Percentiles rank a stretch among this genome's conserved stretches.
Evolutionary conservation across 352 stramenopile genomes (phyloP).

Genomic region (Phytophthora meadii): DNA sequence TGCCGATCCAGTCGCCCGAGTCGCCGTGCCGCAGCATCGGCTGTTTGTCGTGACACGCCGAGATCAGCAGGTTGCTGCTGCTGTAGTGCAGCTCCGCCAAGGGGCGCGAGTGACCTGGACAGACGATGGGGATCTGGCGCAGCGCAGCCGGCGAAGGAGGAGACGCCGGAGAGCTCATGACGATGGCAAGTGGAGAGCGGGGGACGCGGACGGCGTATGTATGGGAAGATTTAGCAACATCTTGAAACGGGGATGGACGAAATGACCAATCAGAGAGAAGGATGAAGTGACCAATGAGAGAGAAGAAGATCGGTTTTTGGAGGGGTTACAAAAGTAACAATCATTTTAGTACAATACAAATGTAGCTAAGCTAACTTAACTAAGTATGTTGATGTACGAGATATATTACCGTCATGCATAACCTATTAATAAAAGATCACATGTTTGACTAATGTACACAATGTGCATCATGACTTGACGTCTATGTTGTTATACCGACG

Average conservation of each 20-base stretch:
- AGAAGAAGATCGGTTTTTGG: too few relatives aligned
- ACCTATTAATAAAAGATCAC: too few relatives aligned
- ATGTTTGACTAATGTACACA: too few relatives aligned
- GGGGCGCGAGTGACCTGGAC: conserved; percentile 83
- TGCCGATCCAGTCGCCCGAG: conserved; percentile 97
- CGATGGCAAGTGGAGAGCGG: not conserved
- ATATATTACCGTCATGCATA: too few relatives aligned
- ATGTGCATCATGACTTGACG: too few relatives aligned
- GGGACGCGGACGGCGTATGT: conserved; percentile 24
- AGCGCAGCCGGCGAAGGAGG: conserved; percentile 59
- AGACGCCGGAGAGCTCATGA: conserved; percentile 29
- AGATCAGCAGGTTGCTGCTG: conserved; percentile 73
- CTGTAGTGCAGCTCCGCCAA: conserved; percentile 84
- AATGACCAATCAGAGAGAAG: too few relatives aligned
- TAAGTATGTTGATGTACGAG: too few relatives aligned
- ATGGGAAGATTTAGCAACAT: conserved; percentile 23
- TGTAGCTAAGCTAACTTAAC: too few relatives aligned
- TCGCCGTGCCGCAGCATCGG: conserved; percentile 87
- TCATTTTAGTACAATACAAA: too few relatives aligned
- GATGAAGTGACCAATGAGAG: too few relatives aligned
- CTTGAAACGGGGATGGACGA: not conserved
- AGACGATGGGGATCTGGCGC: conserved; percentile 90
- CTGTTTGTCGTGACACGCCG: conserved; percentile 88
- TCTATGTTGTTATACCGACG: too few relatives aligned
- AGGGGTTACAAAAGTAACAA: too few relatives aligned